phyloP scores from a whole-genome alignment of 805 yeast genomes.

The Saccharomycopsis capsularis region DNA sequence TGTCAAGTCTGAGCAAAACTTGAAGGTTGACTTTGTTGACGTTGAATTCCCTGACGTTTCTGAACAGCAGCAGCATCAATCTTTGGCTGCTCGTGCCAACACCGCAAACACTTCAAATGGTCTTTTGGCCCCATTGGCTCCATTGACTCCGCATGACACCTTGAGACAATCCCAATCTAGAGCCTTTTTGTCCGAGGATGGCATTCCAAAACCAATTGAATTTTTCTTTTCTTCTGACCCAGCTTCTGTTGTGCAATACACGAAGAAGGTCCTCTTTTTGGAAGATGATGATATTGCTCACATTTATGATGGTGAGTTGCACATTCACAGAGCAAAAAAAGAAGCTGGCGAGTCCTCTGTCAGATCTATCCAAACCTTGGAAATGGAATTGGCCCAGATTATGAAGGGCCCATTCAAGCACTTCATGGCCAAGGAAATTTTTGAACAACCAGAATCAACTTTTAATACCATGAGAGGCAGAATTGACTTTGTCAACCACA shows the following conservation, averaged over 20 bases:
- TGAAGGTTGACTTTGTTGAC: constrained; percentile 96
- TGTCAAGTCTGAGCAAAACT: constrained; percentile 89
- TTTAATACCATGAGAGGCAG: constrained; percentile 99
- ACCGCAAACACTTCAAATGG: constrained; percentile 19
- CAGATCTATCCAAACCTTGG: constrained; percentile 93
- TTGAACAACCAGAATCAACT: constrained; percentile 97
- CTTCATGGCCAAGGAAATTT: constrained; percentile 98
- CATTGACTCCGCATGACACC: constrained; percentile 46
- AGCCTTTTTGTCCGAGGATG: constrained; percentile 93
- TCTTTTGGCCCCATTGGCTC: constrained; percentile 12
- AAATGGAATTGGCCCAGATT: constrained; percentile 93
- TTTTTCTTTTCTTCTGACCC: constrained; percentile 96
- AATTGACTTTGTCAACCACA: constrained; percentile 76
- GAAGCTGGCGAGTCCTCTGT: constrained; percentile 86
- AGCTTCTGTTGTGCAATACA: constrained; percentile 91
- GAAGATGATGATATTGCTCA: constrained; percentile 99
- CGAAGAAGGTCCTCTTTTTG: constrained; percentile 90
- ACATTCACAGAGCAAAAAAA: constrained; percentile 91
- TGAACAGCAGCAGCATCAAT: constrained; percentile 30
- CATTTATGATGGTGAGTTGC: constrained; percentile 95
- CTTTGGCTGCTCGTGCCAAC: constrained; percentile 23
- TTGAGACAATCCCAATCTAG: constrained; percentile 90
- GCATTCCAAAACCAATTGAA: constrained; percentile 88
- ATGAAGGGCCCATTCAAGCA: constrained; percentile 97
- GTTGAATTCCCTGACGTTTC: constrained; percentile 85